Evolutionary conservation across 2,329 filamentous ascomycete species (phyloP).

Genomic region (Trichoderma simmonsii): DNA sequence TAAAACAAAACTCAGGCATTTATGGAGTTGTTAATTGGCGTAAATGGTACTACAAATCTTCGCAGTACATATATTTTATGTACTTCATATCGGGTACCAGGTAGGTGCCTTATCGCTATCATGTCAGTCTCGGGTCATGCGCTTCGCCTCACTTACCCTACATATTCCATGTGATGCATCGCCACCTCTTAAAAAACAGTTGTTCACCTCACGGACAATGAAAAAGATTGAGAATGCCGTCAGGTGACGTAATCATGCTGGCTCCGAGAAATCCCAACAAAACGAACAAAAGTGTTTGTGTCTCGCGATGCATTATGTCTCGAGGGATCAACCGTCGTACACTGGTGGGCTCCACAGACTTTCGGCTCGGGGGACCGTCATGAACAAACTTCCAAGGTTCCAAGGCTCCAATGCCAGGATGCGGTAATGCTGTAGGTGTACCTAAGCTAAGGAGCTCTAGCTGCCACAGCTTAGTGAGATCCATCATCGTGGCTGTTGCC

Average conservation of each 20-base stretch:
- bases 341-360: not conserved
- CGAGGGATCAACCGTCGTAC: not conserved
- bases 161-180: conserved; percentile 12
- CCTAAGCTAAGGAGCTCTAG: not conserved
- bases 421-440: not conserved
- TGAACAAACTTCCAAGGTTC: not conserved
- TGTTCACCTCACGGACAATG: not conserved
- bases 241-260: conserved; percentile 14
- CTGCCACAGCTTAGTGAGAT: conserved; percentile 5
- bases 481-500: not conserved
- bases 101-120: not conserved
- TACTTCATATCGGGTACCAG: not conserved
- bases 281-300: not conserved
- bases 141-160: conserved; percentile 10
- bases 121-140: conserved; percentile 1
- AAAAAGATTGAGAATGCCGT: not conserved
- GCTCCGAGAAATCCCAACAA: conserved; percentile 10
- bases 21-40: not conserved
- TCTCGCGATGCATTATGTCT: not conserved
- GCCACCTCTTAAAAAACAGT: not conserved
- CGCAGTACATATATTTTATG: too few species aligned
- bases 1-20: not conserved
- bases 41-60: not conserved
- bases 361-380: not conserved
- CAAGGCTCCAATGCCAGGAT: not conserved